These are phyloP conservation scores for Botryosphaeria dothidea DNA, from an alignment of 2,329 filamentous ascomycete species.

Conservation along the genomic window DNA sequence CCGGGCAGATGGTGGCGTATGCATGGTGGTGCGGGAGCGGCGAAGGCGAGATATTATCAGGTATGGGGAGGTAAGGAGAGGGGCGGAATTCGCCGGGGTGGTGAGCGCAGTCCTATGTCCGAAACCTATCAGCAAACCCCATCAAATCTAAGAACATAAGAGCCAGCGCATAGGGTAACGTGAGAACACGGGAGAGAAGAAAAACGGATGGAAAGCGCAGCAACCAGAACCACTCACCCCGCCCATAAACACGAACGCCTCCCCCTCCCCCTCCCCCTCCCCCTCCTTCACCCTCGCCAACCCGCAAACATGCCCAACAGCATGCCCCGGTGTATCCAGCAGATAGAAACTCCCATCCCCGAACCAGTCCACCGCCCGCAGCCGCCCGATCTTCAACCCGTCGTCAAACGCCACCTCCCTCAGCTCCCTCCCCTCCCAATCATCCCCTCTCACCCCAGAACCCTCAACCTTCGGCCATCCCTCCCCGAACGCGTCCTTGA, in stretches of 20 bases:
- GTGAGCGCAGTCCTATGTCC: neutral
- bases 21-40: neutral
- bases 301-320: neutral
- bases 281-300: neutral
- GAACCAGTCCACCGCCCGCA: slow-evolving; percentile 51
- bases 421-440: slow-evolving; percentile 31
- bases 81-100: slow-evolving; percentile 7
- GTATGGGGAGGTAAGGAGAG: slow-evolving; percentile 4
- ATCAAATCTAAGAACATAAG: too few species aligned
- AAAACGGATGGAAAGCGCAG: too few species aligned
- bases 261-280: neutral
- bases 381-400: neutral
- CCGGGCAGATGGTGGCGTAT: neutral
- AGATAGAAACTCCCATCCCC: slow-evolving; percentile 59
- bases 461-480: slow-evolving; percentile 40
- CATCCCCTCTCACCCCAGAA: slow-evolving; percentile 36
- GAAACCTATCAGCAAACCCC: too few species aligned
- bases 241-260: neutral
- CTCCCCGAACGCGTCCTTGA: slow-evolving; percentile 45
- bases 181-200: too few species aligned
- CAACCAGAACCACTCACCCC: neutral
- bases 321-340: slow-evolving; percentile 50
- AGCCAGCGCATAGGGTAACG: too few species aligned
- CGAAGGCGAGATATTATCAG: neutral
- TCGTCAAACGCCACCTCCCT: neutral